Evolutionary conservation across 2,329 filamentous ascomycete genomes (phyloP).

Genomic region (Penicillium brevicompactum): DNA sequence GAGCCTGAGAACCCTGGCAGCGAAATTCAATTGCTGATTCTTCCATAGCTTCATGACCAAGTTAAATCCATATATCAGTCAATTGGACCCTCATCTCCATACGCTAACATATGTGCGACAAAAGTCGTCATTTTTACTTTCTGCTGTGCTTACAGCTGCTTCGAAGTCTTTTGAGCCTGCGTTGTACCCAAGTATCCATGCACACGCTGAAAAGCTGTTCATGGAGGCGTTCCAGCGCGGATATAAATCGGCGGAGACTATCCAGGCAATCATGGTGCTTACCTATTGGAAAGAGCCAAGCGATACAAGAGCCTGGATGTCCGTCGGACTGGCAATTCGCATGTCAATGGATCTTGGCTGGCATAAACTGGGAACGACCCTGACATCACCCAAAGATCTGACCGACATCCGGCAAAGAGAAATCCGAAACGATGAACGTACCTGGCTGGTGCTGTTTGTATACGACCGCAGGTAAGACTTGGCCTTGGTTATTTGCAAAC

Average conservation of each 20-base stretch:
- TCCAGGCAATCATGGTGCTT: constrained; percentile 36
- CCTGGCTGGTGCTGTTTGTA: constrained; percentile 44
- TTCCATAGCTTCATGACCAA: constrained; percentile 39
- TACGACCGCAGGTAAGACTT: constrained; percentile 41
- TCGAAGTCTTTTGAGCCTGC: constrained; percentile 41
- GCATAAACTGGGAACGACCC: background rate
- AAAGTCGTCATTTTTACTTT: constrained; percentile 41
- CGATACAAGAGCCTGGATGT: constrained; percentile 44
- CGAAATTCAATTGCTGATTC: background rate
- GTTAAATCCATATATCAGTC: constrained; percentile 45
- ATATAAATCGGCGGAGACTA: constrained; percentile 40
- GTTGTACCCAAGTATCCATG: constrained; percentile 30
- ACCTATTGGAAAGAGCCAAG: constrained; percentile 49
- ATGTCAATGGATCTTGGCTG: constrained; percentile 34
- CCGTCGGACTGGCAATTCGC: constrained; percentile 43
- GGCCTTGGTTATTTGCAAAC: background rate
- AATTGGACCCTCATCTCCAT: constrained; percentile 42
- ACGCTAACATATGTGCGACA: constrained; percentile 39
- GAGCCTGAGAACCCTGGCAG: background rate
- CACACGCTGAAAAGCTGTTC: constrained; percentile 34
- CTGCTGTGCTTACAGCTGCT: constrained; percentile 36
- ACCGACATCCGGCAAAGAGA: constrained; percentile 34
- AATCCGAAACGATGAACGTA: constrained; percentile 38
- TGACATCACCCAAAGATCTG: background rate
- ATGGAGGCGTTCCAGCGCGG: constrained; percentile 34